Base-by-base conservation (phyloP, 768 basidiomycete genomes). In the Trametes villosa region DNA sequence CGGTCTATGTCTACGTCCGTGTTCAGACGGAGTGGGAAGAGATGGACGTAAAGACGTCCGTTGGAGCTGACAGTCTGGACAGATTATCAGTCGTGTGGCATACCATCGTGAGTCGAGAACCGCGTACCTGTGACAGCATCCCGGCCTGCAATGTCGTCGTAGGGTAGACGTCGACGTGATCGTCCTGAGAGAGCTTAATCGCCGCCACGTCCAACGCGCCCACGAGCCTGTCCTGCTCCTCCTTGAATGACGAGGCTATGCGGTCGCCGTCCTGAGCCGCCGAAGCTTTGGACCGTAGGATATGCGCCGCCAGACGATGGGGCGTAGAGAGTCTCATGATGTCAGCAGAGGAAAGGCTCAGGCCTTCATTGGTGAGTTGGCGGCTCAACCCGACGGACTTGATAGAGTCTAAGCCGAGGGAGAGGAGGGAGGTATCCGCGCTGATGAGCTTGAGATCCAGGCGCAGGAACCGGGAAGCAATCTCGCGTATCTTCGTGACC, bases 321-420 rank as follows among this genome's bases (percentile, higher is more conserved):
- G 60, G 57, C 3, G 60, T 65, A 2, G 60, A 45, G 12, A 58
- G 29, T 20, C 53, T 41, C 60, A 82, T 72, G 24, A 82, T 67
- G 34, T 80, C 75, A 18, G 69, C 66, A 13, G 80, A 76, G 31
- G 74, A 71, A 13, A 77, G 55, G 7, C 59, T 45, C 47, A 75
- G 71, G 1, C 78, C 79, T 20, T 68, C 67, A 54, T 69, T 69
- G 22, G 68, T 68, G 13, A 82, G 64, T 11, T 57, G 33, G 51
- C 72, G 76, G 30, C 79, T 73, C 34, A 82, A 67, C 3, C 79
- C 79, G 11, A 82, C 76, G 0, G 81, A 76, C 59, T 75, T 77
- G 59, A 82, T 78, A 8, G 81, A 82, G 61, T 82, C 81, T 30
- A 82, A 64, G 9, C 81, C 81, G 53, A 82, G 67, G 5, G 81